These are phyloP conservation scores for Fraxinus pennsylvanica DNA, from an alignment of 257 asterid genomes.

Conservation along the genomic window DNA sequence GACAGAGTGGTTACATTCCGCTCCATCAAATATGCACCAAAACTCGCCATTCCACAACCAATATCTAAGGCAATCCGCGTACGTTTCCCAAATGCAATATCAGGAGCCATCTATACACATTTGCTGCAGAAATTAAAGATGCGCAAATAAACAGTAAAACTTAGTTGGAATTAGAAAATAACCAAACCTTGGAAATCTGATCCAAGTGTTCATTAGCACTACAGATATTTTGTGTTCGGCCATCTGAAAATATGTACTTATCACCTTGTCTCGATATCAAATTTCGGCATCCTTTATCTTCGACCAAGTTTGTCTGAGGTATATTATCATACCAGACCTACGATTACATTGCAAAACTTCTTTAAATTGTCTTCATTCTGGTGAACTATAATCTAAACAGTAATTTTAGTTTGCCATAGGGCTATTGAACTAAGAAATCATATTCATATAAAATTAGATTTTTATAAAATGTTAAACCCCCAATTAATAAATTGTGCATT, in stretches of 20 bases:
- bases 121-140: constrained; percentile 18
- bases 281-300: constrained; percentile 31
- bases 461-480: background rate
- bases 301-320: constrained; percentile 32
- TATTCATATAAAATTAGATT: background rate
- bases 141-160: constrained; percentile 6
- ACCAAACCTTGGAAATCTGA: constrained; percentile 57
- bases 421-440: background rate
- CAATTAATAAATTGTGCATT: background rate
- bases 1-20: constrained; percentile 60
- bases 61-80: constrained; percentile 63
- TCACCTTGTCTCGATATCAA: constrained; percentile 36
- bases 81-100: constrained; percentile 51
- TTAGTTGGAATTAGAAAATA: constrained; percentile 9
- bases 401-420: background rate
- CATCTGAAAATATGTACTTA: constrained; percentile 42
- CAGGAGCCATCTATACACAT: constrained; percentile 55
- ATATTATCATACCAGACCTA: constrained; percentile 62
- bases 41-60: constrained; percentile 49
- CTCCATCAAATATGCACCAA: constrained; percentile 56
- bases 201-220: constrained; percentile 45
- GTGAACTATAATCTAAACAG: background rate
- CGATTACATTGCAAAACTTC: background rate
- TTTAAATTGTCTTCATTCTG: background rate
- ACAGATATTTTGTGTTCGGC: constrained; percentile 35